Conservation (phyloP, 176 grass and related monocot species). For the Neostapfia colusana region DNA sequence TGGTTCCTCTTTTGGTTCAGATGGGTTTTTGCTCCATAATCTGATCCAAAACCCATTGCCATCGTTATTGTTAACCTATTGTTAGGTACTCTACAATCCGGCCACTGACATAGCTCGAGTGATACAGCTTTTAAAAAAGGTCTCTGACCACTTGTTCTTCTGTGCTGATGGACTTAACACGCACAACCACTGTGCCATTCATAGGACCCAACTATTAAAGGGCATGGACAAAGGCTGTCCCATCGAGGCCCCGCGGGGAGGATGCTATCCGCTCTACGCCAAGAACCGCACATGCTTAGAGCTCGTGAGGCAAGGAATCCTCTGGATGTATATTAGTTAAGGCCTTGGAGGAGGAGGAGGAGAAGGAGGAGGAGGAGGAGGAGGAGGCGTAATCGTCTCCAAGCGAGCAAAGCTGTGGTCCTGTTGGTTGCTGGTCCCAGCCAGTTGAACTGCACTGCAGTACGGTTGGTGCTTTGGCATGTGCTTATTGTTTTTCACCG, state of each 20-base stretch:
- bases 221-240: conserved; percentile 38
- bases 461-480: conserved; percentile 31
- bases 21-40: too few relatives aligned
- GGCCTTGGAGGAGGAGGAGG: background rate
- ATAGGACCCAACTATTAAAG: conserved; percentile 45
- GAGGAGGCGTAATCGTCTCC: conserved; percentile 38
- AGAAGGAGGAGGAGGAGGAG: too few relatives aligned
- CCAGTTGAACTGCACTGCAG: conserved; percentile 36
- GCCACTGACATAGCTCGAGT: conserved; percentile 16
- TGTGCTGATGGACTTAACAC: conserved; percentile 32
- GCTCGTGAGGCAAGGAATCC: conserved; percentile 31
- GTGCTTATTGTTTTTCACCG: conserved; percentile 24
- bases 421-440: conserved; percentile 27
- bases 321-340: conserved; percentile 12
- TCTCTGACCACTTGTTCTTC: conserved; percentile 32
- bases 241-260: background rate
- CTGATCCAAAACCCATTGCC: too few relatives aligned
- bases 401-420: conserved; percentile 19
- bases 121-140: conserved; percentile 34
- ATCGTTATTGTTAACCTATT: too few relatives aligned
- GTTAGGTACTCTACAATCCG: background rate
- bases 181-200: conserved; percentile 35
- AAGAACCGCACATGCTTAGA: conserved; percentile 40
- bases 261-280: conserved; percentile 25
- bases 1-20: too few relatives aligned